Percentiles rank a stretch among this genome's conserved stretches.
Conservation (phyloP, 139 green algal species). For the Chlorella sp. region DNA sequence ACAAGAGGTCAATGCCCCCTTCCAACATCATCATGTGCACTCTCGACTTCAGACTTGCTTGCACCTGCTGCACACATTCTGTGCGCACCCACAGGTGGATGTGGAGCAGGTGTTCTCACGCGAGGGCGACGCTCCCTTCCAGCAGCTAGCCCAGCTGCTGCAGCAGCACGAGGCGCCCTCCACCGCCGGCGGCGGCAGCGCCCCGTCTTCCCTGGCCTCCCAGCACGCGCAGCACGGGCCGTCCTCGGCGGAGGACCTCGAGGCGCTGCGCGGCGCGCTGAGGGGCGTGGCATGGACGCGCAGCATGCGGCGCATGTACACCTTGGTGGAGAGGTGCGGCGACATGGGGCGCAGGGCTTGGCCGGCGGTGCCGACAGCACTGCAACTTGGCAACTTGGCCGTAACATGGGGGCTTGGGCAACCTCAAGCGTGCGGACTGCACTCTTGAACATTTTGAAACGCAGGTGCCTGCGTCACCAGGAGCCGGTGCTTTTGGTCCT, state of each 20-base stretch:
- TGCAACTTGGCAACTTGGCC: too few species aligned
- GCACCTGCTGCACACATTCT: too few species aligned
- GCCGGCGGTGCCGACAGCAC: too few species aligned
- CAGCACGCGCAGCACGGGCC: too few species aligned
- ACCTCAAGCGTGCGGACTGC: too few species aligned
- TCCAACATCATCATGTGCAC: too few species aligned
- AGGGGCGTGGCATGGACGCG: slow-evolving; percentile 88
- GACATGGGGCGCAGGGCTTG: slow-evolving; percentile 40
- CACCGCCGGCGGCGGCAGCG: too few species aligned
- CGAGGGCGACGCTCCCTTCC: slow-evolving; percentile 50
- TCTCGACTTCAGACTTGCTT: too few species aligned
- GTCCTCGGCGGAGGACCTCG: slow-evolving; percentile 14
- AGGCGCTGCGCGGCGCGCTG: slow-evolving; percentile 29
- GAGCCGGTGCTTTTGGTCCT: slow-evolving; percentile 95
- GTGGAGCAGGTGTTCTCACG: slow-evolving; percentile 56
- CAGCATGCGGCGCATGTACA: slow-evolving; percentile 87
- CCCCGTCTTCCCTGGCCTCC: too few species aligned
- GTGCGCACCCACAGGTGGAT: slow-evolving; percentile 65
- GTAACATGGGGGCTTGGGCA: too few species aligned
- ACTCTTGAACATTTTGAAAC: too few species aligned
- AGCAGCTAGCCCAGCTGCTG: slow-evolving; percentile 25
- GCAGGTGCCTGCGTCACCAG: slow-evolving; percentile 58
- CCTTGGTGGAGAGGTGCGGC: slow-evolving; percentile 61
- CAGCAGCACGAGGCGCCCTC: background rate
- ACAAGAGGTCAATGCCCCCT: too few species aligned